Evolutionary conservation across 2,329 filamentous ascomycete species (phyloP), one percentile per base, ranked within the genome.

Genomic region (Aureobasidium mangrovei): DNA sequence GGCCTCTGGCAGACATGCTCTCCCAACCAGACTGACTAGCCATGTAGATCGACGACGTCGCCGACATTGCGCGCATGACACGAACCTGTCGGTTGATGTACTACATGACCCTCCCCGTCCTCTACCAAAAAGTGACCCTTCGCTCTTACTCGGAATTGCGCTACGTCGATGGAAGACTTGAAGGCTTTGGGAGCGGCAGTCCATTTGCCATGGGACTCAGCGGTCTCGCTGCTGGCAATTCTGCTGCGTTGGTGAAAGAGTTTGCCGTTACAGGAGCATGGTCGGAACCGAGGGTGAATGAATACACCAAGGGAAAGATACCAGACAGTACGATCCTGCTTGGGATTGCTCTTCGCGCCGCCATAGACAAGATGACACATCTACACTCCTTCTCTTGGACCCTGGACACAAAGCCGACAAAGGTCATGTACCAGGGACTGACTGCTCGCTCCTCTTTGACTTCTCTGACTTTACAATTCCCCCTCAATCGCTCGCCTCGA

Each of bases 251-350:
- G 44, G 77, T 84, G 24, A 71, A 72, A 56, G 73, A 72, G 24
- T 73, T 83, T 56, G 68, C 71, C 2, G 60, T 84, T 35, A 67
- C 72, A 32, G 81, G 81, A 26, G 72, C 80, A 28, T 83, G 78
- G 78, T 73, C 73, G 53, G 80, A 82, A 61, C 68, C 73, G 48
- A 78, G 80, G 51, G 61, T 78, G 26, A 77, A 82, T 51, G 79
- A 83, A 58, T 77, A 80, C 64, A 75, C 77, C 54, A 76, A 75
- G 43, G 80, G 81, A 0, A 70, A 80, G 36, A 77, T 84, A 52
- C 79, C 81, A n/a, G 81, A 84, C 66, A 80, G 77, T 42, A 77
- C 74, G 36, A 83, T 84, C 78, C 74, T 84, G 72, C 68, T 84
- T 61, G 82, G 81, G 63, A 78, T 82, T 47, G 73, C 77, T 2